Evolutionary conservation across 257 asterid species (phyloP).

Genomic region (Mitragyna speciosa): DNA sequence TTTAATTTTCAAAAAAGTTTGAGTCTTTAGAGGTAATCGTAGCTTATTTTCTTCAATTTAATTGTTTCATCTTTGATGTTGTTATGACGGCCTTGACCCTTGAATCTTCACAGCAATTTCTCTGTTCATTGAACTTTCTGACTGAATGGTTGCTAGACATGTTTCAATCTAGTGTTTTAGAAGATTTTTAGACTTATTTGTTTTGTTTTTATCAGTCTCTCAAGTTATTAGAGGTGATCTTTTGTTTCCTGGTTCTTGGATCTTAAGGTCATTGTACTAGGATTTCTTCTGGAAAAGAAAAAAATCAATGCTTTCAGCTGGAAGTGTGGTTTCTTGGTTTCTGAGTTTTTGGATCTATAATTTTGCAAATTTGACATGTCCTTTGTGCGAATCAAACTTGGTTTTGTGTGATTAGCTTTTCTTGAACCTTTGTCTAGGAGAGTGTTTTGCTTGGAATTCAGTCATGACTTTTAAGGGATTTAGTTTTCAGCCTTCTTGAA

Average conservation of each 20-base stretch:
- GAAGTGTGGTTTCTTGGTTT: not conserved
- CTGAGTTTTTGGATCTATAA: slow-evolving; percentile 18
- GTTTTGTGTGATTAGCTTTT: not conserved
- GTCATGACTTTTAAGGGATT: slow-evolving; percentile 5
- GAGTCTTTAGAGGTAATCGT: slow-evolving; percentile 28
- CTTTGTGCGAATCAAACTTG: not conserved
- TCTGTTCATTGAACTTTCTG: not conserved
- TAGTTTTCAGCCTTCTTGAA: not conserved
- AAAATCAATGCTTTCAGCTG: not conserved
- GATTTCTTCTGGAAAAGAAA: no score
- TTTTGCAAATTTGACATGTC: not conserved
- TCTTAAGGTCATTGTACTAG: no score
- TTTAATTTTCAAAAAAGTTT: slow-evolving; percentile 6
- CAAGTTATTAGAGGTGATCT: not conserved
- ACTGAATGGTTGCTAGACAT: not conserved
- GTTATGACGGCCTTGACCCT: not conserved
- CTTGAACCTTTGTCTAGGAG: not conserved
- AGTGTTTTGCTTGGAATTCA: not conserved
- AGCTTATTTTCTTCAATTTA: not conserved
- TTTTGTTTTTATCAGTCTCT: not conserved
- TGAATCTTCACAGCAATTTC: not conserved
- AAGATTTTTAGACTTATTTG: not conserved
- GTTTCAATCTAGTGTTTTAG: not conserved
- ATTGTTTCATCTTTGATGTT: slow-evolving; percentile 1
- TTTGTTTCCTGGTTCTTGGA: not conserved